These are phyloP conservation scores for Striga asiatica DNA, from an alignment of 257 asterid species.

Conservation along the genomic window DNA sequence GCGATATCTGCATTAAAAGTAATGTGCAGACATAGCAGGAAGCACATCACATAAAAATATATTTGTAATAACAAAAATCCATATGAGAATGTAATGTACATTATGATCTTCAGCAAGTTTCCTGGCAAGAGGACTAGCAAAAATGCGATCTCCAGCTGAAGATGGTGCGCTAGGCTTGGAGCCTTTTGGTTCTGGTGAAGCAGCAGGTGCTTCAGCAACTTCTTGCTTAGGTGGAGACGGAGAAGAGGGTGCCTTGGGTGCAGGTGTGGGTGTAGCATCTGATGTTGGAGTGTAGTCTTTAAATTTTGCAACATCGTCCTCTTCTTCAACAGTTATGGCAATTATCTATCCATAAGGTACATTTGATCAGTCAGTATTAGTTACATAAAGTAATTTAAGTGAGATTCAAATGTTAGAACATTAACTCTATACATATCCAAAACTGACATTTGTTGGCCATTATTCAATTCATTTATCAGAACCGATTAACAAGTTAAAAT, in stretches of 20 bases:
- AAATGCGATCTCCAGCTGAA: slow-evolving; percentile 58
- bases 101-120: slow-evolving; percentile 77
- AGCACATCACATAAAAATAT: slow-evolving; percentile 6
- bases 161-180: slow-evolving; percentile 50
- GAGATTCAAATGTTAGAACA: background rate
- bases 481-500: too few relatives aligned
- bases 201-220: slow-evolving; percentile 34
- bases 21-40: background rate
- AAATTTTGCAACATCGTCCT: slow-evolving; percentile 62
- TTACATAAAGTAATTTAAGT: background rate
- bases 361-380: slow-evolving; percentile 20
- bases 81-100: slow-evolving; percentile 27
- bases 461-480: background rate
- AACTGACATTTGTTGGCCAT: background rate
- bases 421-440: background rate
- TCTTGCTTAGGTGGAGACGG: slow-evolving; percentile 66
- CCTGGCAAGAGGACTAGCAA: slow-evolving; percentile 91
- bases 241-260: slow-evolving; percentile 45
- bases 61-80: background rate
- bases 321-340: slow-evolving; percentile 88
- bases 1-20: slow-evolving; percentile 48
- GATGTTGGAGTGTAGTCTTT: slow-evolving; percentile 65
- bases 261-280: slow-evolving; percentile 56
- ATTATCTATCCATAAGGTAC: slow-evolving; percentile 37
- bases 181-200: slow-evolving; percentile 53